Evolutionary conservation across 805 yeast genomes (phyloP), one percentile per base, ranked within the genome.

Genomic region (Saccharomyces jurei): DNA sequence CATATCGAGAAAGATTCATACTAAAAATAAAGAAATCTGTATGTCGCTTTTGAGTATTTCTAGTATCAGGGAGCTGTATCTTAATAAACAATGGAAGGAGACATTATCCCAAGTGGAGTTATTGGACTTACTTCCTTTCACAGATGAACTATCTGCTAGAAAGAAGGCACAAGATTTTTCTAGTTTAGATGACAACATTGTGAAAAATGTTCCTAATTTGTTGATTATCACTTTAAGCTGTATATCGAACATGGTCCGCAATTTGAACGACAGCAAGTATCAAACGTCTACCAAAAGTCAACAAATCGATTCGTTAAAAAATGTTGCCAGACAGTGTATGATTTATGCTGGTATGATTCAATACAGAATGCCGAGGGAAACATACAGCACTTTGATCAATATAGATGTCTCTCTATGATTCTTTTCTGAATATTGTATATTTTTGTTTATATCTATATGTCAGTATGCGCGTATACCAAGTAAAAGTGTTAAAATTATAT

Each of bases 281-380:
- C 74, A 74, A 41, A 74, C 78, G 8, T 63, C 74, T 2, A 74
- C 79, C 11, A 80, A 79, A 55, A 78, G 76, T 46, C 81, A 79
- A 54, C 86, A 84, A 65, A 70, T 79, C 22, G 74, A 69, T 2
- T 79, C 81, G 46, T 72, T 89, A 64, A 76, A 76, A 51, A 78
- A 78, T 57, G 77, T 86, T 58, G 89, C 96, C 2, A 86, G 83
- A 68, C 89, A 89, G 70, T 87, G 96, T 70, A 89, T 91, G 90
- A 82, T 91, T 2, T 92, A 86, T 69, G 96, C 97, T 6, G 98
- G 97, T 57, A 86, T 92, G 84, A 85, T 91, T 41, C 96, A 89
- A 71, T 90, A 87, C 71, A 84, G 86, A 67, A 89, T 91, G 95
- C 96, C 97, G 8, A 73, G 78, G 53, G 96, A 89, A 62, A 84